Conservation (phyloP, 768 basidiomycete genomes). For the Albatrellus ellisii region DNA sequence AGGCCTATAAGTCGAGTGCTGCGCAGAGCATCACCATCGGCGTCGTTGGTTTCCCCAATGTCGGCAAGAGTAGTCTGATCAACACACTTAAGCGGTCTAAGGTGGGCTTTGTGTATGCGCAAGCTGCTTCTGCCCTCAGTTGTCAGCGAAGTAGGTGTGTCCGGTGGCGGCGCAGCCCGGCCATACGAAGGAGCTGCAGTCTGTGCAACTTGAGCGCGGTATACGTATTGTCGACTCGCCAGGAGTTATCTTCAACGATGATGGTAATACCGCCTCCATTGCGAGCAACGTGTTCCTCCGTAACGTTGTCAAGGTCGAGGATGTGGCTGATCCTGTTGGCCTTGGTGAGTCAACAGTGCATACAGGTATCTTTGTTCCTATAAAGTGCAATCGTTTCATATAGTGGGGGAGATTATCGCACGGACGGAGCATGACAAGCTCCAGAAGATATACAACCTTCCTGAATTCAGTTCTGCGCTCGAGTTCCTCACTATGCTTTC, state of each 20-base stretch:
- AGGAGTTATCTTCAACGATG: constrained; percentile 92
- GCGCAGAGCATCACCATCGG: constrained; percentile 87
- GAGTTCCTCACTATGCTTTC: constrained; percentile 90
- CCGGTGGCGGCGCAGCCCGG: constrained; percentile 91
- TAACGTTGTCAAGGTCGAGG: constrained; percentile 85
- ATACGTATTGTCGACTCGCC: constrained; percentile 91
- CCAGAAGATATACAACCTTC: constrained; percentile 77
- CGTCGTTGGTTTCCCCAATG: constrained; percentile 94
- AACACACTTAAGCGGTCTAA: constrained; percentile 84
- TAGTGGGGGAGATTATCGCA: constrained; percentile 78
- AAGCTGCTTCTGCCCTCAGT: background rate
- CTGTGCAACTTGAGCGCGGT: constrained; percentile 84
- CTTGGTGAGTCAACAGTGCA: constrained; percentile 44
- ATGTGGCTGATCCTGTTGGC: constrained; percentile 80
- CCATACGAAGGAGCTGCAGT: constrained; percentile 86
- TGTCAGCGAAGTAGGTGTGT: no score
- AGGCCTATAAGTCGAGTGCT: no score
- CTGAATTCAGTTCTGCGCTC: constrained; percentile 53
- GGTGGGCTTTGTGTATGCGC: constrained; percentile 25
- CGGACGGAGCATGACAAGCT: constrained; percentile 62
- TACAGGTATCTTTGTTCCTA: background rate
- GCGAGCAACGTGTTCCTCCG: constrained; percentile 57
- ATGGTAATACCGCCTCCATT: constrained; percentile 23
- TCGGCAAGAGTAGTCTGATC: constrained; percentile 91
- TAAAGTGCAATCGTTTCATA: no score